Evolutionary conservation across 2,329 filamentous ascomycete genomes (phyloP).

Genomic region (Pleochaeta shiraiana): DNA sequence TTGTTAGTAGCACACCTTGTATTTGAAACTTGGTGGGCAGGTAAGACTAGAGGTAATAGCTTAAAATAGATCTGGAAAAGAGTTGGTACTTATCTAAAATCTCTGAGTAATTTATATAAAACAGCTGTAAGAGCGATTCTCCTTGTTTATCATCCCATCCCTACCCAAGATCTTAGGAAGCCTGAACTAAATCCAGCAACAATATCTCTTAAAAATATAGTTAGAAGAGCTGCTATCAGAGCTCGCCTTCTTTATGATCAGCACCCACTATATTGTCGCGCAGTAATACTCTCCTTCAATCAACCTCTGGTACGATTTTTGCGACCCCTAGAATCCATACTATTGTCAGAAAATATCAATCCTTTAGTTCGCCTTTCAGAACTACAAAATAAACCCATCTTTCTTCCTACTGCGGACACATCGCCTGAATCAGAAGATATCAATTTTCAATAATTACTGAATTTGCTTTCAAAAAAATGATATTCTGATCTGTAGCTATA

Average conservation of each 20-base stretch:
- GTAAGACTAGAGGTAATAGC: no score
- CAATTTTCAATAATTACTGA: background rate
- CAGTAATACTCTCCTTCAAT: background rate
- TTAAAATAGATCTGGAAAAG: no score
- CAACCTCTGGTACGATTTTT: background rate
- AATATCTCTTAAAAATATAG: background rate
- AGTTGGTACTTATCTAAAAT: background rate
- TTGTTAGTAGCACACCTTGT: no score
- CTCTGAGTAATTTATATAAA: background rate
- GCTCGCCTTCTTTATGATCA: background rate
- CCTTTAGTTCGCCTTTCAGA: background rate
- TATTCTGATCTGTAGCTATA: background rate
- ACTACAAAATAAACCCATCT: background rate
- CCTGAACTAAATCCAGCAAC: background rate
- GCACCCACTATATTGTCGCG: no score
- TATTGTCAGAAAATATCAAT: background rate
- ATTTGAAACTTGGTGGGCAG: no score
- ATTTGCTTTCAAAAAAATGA: background rate
- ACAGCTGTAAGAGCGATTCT: background rate
- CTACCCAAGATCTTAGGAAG: background rate
- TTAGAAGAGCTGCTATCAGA: background rate
- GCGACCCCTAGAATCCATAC: background rate
- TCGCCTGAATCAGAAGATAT: background rate
- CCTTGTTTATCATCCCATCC: no score
- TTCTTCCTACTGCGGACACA: background rate